A percentile compares a stretch with the other conserved stretches of the same genome.
Evolutionary conservation across 2,329 filamentous ascomycete genomes (phyloP).

Genomic region (Botryosphaeria dothidea): DNA sequence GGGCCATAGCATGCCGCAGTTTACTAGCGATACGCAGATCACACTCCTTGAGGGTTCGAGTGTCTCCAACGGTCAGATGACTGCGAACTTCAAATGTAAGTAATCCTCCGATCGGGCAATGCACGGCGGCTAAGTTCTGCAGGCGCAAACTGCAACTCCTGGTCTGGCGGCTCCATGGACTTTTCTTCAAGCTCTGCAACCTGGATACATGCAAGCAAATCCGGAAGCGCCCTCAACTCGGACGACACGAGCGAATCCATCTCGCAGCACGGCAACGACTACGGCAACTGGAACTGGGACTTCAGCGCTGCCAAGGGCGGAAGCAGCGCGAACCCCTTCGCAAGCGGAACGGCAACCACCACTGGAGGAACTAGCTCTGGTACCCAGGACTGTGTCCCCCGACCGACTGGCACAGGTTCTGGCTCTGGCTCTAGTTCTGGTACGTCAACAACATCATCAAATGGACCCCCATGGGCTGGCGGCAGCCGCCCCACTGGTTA

Average conservation of each 20-base stretch:
- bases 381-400: conserved; percentile 33
- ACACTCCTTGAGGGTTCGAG: conserved; percentile 56
- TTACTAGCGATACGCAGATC: conserved; percentile 46
- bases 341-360: conserved; percentile 18
- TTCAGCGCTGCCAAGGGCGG: conserved; percentile 54
- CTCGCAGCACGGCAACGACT: conserved; percentile 44
- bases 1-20: conserved; percentile 46
- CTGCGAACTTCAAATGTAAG: conserved; percentile 57
- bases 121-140: background rate
- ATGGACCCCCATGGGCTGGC: conserved; percentile 5
- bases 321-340: conserved; percentile 45
- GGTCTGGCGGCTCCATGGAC: conserved; percentile 54
- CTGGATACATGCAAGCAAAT: conserved; percentile 55
- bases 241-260: conserved; percentile 48
- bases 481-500: background rate
- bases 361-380: conserved; percentile 3
- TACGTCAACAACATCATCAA: conserved; percentile 19
- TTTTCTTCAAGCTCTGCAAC: conserved; percentile 44
- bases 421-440: conserved; percentile 19
- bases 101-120: background rate
- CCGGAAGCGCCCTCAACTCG: conserved; percentile 50
- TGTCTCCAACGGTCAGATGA: conserved; percentile 54
- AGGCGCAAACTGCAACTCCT: conserved; percentile 55
- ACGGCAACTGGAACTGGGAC: conserved; percentile 47
- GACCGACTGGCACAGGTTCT: conserved; percentile 22